Evolutionary conservation across 2,329 filamentous ascomycete genomes (phyloP).

Genomic region (Colletotrichum salicis): DNA sequence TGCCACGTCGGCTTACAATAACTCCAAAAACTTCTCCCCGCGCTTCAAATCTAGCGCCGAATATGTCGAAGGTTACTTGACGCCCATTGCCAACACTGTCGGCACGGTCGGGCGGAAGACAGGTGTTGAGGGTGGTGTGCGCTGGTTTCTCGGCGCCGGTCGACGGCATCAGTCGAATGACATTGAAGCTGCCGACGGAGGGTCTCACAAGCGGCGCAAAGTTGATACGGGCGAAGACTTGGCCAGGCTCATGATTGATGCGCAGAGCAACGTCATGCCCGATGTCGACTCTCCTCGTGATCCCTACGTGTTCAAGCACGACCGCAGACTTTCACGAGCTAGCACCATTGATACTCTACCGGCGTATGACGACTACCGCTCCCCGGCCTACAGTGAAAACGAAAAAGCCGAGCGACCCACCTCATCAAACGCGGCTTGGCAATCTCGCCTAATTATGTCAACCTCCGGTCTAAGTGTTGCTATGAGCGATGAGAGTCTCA

Average conservation of each 20-base stretch:
- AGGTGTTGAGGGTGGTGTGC: slow-evolving; percentile 85
- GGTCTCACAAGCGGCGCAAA: slow-evolving; percentile 69
- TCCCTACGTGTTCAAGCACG: slow-evolving; percentile 41
- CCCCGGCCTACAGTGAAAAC: slow-evolving; percentile 78
- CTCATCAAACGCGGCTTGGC: slow-evolving; percentile 66
- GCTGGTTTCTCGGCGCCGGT: slow-evolving; percentile 79
- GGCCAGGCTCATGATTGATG: slow-evolving; percentile 31
- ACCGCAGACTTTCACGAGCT: slow-evolving; percentile 70
- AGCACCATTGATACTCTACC: slow-evolving; percentile 81
- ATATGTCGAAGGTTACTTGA: slow-evolving; percentile 88
- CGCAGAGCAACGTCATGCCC: slow-evolving; percentile 32
- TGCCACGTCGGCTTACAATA: slow-evolving; percentile 85
- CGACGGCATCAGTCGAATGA: slow-evolving; percentile 64
- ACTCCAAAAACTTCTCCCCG: slow-evolving; percentile 90
- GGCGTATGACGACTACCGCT: slow-evolving; percentile 82
- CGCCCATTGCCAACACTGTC: slow-evolving; percentile 86
- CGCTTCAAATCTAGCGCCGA: slow-evolving; percentile 90
- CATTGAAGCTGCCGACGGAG: slow-evolving; percentile 54
- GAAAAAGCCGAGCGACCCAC: slow-evolving; percentile 44
- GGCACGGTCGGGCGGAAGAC: slow-evolving; percentile 85
- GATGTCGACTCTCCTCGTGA: slow-evolving; percentile 38
- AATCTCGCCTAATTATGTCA: slow-evolving; percentile 85
- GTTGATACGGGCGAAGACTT: slow-evolving; percentile 55
- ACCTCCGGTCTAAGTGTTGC: slow-evolving; percentile 92
- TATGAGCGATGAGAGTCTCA: slow-evolving; percentile 88